Evolutionary conservation across 495 filamentous ascomycete species (phyloP).

Genomic region (Daldinia grandis): DNA sequence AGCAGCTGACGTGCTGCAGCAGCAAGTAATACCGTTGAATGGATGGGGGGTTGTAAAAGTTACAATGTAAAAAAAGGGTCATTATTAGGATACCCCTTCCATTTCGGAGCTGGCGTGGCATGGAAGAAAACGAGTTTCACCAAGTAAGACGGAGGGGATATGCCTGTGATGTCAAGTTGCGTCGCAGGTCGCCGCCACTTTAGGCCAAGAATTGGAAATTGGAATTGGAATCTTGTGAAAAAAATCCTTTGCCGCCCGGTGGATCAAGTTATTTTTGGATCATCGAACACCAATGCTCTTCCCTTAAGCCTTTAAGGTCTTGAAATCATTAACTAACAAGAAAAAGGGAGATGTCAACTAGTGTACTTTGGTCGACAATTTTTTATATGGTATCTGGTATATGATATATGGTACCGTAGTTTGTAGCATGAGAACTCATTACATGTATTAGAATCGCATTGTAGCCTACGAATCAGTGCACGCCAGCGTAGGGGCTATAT

Average conservation of each 20-base stretch:
- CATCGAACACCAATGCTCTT: background rate
- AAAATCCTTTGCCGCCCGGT: slow-evolving; percentile 3
- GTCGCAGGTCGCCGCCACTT: slow-evolving; percentile 5
- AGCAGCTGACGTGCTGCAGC: slow-evolving; percentile 34
- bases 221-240: background rate
- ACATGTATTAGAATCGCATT: slow-evolving; percentile 15
- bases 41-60: slow-evolving; percentile 5
- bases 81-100: background rate
- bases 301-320: background rate
- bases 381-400: too few species aligned
- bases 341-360: background rate
- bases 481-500: slow-evolving; percentile 34
- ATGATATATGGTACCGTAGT: too few species aligned
- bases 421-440: background rate
- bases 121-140: background rate
- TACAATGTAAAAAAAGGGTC: background rate
- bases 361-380: background rate
- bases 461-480: slow-evolving; percentile 32
- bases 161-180: slow-evolving; percentile 37
- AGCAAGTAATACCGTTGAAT: slow-evolving; percentile 36
- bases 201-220: background rate
- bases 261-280: slow-evolving; percentile 13
- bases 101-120: background rate
- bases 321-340: background rate
- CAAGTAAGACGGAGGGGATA: slow-evolving; percentile 11